Evolutionary conservation across 768 basidiomycete genomes (phyloP), one percentile per base, ranked within the genome.

Genomic region (Lactarius deliciosus): DNA sequence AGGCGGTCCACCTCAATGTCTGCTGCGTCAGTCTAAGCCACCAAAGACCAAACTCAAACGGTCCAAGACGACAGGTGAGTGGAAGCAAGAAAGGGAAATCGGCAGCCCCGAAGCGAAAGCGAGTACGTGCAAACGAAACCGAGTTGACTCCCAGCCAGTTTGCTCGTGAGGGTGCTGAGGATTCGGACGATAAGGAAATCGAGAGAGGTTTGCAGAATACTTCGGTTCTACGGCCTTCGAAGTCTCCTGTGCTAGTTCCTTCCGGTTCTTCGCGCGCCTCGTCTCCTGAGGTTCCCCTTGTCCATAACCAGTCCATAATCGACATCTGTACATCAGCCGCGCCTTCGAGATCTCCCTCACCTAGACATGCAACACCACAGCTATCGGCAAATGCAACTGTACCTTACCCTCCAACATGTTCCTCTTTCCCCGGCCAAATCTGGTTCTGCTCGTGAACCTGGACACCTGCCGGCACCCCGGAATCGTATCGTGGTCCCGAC

Each of bases 1-100:
- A 84, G 83, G 45, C 82, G 89, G 47, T 81, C 87, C 0, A 79
- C 81, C 61, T 82, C 81, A 20, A 75, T 76, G 2, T 85, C 89
- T 20, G 77, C 70, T 10, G 50, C 75, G 6, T 71, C 76, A n/a
- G 15, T 67, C 75, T 5, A 67, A 69, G 55, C 75, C 73, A 64
- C 60, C 69, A 47, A 77, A 78, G 71, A 63, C 69, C 69, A 78
- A 84, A 70, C 66, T 72, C 20, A 77, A 73, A 55, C 73, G 84
- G 54, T 79, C 83, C 22, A 84, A 80, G 67, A 76, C 83, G 13
- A 64, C 72, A n/a, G 13, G 65, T 68, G 3, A 64, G 56, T 55
- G 69, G 53, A 58, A 66, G 61, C 34, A 86, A 83, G 22, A 77
- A 76, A 66, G 75, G 75, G 60, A 72, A 69, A 54, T 56, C 62